Evolutionary conservation across 805 yeast species (phyloP).

Genomic region (Sungouiozyma intestinalis): DNA sequence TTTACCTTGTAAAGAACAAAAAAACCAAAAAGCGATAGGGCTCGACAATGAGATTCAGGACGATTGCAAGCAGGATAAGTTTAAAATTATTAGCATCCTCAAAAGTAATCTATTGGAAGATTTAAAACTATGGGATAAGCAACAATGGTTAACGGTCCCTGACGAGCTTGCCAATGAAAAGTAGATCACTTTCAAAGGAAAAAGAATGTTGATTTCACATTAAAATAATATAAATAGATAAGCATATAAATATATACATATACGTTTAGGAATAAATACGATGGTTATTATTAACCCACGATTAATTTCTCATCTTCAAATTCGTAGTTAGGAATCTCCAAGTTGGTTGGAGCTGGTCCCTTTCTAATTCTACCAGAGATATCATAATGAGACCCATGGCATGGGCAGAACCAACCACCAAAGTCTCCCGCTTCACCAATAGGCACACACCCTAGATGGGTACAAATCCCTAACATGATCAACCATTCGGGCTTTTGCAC

Average conservation of each 20-base stretch:
- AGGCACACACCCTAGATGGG: conserved; percentile 99
- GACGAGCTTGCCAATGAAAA: conserved; percentile 26
- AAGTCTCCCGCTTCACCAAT: conserved; percentile 99
- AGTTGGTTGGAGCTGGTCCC: conserved; percentile 99
- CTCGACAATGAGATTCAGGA: neutral
- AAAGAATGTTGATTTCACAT: neutral
- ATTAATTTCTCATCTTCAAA: conserved; percentile 77
- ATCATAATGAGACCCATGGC: conserved; percentile 99
- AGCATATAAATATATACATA: conserved; percentile 1
- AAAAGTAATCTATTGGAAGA: conserved; percentile 9
- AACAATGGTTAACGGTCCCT: conserved; percentile 27
- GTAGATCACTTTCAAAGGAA: conserved; percentile 10
- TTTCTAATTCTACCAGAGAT: conserved; percentile 99
- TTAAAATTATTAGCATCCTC: conserved; percentile 5
- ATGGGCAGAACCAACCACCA: conserved; percentile 99
- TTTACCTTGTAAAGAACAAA: conserved; percentile 1
- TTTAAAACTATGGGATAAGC: conserved; percentile 22
- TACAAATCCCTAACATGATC: conserved; percentile 98
- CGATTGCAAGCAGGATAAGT: neutral
- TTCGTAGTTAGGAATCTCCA: conserved; percentile 90
- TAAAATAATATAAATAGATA: conserved; percentile 4
- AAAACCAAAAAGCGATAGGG: neutral
- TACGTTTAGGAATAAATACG: conserved; percentile 4
- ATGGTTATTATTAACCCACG: conserved; percentile 53
- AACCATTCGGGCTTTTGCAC: conserved; percentile 97